Conservation (phyloP, 805 yeast species). For the Vanderwaltozyma tropicalis region DNA sequence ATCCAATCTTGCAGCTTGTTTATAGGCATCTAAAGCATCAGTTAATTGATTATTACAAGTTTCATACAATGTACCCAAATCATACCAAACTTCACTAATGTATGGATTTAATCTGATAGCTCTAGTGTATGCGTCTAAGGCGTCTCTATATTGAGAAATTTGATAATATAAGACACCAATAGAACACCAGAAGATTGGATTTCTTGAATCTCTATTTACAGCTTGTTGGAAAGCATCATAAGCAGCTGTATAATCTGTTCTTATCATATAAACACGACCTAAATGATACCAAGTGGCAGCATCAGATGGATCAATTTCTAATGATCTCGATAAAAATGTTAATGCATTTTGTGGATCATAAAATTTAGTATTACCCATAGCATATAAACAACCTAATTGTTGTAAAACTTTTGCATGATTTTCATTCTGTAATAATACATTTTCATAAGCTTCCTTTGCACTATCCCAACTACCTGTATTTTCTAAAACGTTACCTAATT, state of each 20-base stretch:
- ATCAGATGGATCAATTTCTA: constrained; percentile 81
- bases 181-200: constrained; percentile 96
- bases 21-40: constrained; percentile 94
- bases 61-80: constrained; percentile 90
- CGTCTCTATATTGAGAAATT: constrained; percentile 91
- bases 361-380: constrained; percentile 46
- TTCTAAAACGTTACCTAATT: constrained; percentile 90
- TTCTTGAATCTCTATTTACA: constrained; percentile 88
- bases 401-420: constrained; percentile 93
- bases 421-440: constrained; percentile 81
- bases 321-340: constrained; percentile 68
- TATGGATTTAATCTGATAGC: constrained; percentile 94
- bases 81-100: constrained; percentile 97
- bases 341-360: constrained; percentile 78
- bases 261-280: constrained; percentile 94
- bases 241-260: constrained; percentile 89
- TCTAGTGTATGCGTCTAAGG: constrained; percentile 94
- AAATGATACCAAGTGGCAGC: constrained; percentile 96
- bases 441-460: constrained; percentile 91
- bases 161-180: constrained; percentile 94
- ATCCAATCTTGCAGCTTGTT: constrained; percentile 89
- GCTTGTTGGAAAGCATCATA: constrained; percentile 98
- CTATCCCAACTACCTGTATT: constrained; percentile 83
- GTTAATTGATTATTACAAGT: constrained; percentile 91
- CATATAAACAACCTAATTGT: constrained; percentile 89